Evolutionary conservation across 306 rosid genomes (phyloP).

Genomic region (Psophocarpus tetragonolobus): DNA sequence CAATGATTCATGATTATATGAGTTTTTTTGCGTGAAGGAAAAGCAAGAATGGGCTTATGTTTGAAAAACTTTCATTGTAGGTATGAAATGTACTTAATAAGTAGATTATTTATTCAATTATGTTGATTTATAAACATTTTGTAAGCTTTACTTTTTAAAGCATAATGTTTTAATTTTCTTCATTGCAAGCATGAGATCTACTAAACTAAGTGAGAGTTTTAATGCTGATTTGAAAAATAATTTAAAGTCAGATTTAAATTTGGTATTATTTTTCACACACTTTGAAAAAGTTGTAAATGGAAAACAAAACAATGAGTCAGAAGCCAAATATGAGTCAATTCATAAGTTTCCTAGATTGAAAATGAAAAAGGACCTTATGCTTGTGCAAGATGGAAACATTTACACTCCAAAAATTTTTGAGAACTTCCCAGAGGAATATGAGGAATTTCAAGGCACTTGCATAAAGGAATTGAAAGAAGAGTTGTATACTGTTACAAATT

Average conservation of each 20-base stretch:
- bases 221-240: conserved; percentile 7
- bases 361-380: neutral
- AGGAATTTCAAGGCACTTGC: neutral
- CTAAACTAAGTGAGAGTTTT: neutral
- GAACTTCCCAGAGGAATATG: conserved; percentile 4
- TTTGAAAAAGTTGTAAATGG: neutral
- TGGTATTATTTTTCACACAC: neutral
- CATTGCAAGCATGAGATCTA: neutral
- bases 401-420: neutral
- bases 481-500: neutral
- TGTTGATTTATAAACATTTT: too few species aligned
- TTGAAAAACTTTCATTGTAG: neutral
- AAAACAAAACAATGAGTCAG: too few species aligned
- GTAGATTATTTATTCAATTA: neutral
- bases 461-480: neutral
- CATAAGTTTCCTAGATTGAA: neutral
- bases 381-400: neutral
- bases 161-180: too few species aligned
- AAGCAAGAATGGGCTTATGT: neutral
- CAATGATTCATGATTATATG: neutral
- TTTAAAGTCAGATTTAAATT: neutral
- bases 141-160: too few species aligned
- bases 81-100: neutral
- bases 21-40: neutral
- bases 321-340: neutral